Conservation (phyloP, 768 basidiomycete genomes). For the Suillus subalutaceus region DNA sequence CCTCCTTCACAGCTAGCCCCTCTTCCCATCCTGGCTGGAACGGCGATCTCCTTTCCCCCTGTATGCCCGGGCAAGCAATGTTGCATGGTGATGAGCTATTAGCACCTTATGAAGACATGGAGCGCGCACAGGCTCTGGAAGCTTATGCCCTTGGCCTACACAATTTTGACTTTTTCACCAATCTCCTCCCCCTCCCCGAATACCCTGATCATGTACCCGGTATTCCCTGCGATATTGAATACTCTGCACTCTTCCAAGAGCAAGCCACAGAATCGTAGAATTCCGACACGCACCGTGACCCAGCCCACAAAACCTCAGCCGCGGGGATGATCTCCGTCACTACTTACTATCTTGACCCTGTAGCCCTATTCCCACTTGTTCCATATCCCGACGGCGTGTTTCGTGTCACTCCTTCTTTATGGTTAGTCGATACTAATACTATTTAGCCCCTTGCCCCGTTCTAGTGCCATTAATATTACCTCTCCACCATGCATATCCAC, state of each 20-base stretch:
- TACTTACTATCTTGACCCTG: background rate
- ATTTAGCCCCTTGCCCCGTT: background rate
- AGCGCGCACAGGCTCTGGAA: slow-evolving; percentile 32
- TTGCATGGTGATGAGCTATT: slow-evolving; percentile 5
- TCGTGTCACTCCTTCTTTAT: background rate
- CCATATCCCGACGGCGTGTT: background rate
- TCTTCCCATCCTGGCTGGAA: slow-evolving; percentile 48
- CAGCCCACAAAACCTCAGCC: background rate
- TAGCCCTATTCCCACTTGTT: slow-evolving; percentile 4
- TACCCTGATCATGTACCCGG: slow-evolving; percentile 8
- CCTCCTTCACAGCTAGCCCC: slow-evolving; percentile 35
- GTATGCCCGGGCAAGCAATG: slow-evolving; percentile 6
- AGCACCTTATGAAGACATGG: slow-evolving; percentile 20
- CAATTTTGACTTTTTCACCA: slow-evolving; percentile 24
- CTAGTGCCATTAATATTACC: background rate
- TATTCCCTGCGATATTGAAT: slow-evolving; percentile 3
- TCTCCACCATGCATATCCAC: slow-evolving; percentile 1
- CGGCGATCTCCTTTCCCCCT: slow-evolving; percentile 26
- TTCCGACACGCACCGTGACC: background rate
- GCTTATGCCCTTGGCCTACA: slow-evolving; percentile 34
- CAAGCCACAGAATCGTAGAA: slow-evolving; percentile 5
- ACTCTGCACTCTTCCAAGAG: slow-evolving; percentile 10
- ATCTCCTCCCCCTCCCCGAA: slow-evolving; percentile 8
- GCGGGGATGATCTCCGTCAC: background rate
- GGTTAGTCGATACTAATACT: background rate